A percentile compares a stretch with the other conserved stretches of the same genome.
These are phyloP conservation scores for Gaeumannomyces tritici DNA, from an alignment of 2,329 filamentous ascomycete genomes.

Conservation along the genomic window DNA sequence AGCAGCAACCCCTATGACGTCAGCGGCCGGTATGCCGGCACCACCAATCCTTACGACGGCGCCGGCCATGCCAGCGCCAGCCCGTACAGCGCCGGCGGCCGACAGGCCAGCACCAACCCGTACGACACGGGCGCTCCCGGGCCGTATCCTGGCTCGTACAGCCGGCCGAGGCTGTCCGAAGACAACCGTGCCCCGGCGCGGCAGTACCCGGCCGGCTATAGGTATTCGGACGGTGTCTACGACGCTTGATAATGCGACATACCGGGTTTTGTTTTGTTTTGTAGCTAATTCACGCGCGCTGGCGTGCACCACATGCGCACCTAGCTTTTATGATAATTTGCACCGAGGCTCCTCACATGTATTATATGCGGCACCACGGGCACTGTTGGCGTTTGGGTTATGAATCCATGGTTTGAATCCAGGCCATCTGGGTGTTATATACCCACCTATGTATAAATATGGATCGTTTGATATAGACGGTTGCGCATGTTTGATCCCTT, in stretches of 20 bases:
- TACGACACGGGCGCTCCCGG: background rate
- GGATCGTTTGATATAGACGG: too few species aligned
- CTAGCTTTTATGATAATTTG: too few species aligned
- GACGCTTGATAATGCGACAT: background rate
- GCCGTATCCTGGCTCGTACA: background rate
- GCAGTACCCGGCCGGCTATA: constrained; percentile 1
- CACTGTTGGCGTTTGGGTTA: too few species aligned
- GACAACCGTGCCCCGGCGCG: background rate
- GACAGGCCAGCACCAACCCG: background rate
- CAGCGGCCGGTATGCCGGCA: background rate
- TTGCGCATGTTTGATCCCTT: too few species aligned
- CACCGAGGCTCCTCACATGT: too few species aligned
- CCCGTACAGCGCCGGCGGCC: background rate
- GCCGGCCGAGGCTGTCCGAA: background rate
- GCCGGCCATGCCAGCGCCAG: background rate
- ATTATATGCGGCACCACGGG: too few species aligned
- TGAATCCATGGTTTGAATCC: too few species aligned
- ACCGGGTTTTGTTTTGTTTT: background rate
- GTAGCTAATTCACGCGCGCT: background rate
- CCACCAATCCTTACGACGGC: background rate
- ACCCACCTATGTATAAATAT: too few species aligned
- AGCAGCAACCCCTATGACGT: background rate
- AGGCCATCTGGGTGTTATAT: too few species aligned
- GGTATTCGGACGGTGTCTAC: constrained; percentile 8
- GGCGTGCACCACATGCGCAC: background rate